These are phyloP conservation scores for Hymenoscyphus repandus DNA, from an alignment of 2,329 filamentous ascomycete genomes.

Conservation along the genomic window DNA sequence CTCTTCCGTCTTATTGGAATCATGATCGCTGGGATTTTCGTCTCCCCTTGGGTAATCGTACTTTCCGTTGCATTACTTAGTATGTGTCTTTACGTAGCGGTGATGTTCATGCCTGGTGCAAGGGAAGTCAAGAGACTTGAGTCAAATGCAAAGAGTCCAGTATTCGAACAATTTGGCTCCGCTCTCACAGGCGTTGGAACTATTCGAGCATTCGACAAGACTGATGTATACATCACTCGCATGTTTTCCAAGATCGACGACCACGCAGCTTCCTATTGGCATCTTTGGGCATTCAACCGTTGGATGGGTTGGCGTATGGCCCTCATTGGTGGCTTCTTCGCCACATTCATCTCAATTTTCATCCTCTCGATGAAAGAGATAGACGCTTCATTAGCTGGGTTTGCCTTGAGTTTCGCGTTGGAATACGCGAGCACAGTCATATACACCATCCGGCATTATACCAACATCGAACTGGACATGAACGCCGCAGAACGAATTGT, in stretches of 20 bases:
- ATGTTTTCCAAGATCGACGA: slow-evolving; percentile 68
- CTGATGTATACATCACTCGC: slow-evolving; percentile 57
- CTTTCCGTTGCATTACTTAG: slow-evolving; percentile 53
- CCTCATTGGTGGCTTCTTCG: slow-evolving; percentile 63
- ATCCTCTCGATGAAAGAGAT: slow-evolving; percentile 58
- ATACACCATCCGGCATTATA: slow-evolving; percentile 62
- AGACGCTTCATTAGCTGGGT: slow-evolving; percentile 67
- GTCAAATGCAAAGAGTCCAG: slow-evolving; percentile 69
- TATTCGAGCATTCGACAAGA: slow-evolving; percentile 70
- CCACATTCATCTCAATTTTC: slow-evolving; percentile 57
- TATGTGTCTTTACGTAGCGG: slow-evolving; percentile 52
- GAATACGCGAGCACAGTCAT: slow-evolving; percentile 61
- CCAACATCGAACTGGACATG: slow-evolving; percentile 71
- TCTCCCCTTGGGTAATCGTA: slow-evolving; percentile 61
- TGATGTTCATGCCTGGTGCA: slow-evolving; percentile 62
- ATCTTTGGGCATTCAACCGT: slow-evolving; percentile 67
- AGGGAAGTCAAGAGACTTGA: slow-evolving; percentile 74
- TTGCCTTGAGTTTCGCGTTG: slow-evolving; percentile 68
- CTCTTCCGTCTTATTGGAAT: slow-evolving; percentile 59
- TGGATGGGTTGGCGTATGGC: slow-evolving; percentile 74
- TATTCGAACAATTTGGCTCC: slow-evolving; percentile 75
- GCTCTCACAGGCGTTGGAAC: slow-evolving; percentile 68
- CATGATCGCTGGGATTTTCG: slow-evolving; percentile 60
- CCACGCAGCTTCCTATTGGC: slow-evolving; percentile 60
- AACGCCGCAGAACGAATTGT: slow-evolving; percentile 71